Percentiles rank a stretch among this genome's conserved stretches.
These are phyloP conservation scores for Exutisphaerella laricina DNA, from an alignment of 2,329 filamentous ascomycete genomes.

Conservation along the genomic window DNA sequence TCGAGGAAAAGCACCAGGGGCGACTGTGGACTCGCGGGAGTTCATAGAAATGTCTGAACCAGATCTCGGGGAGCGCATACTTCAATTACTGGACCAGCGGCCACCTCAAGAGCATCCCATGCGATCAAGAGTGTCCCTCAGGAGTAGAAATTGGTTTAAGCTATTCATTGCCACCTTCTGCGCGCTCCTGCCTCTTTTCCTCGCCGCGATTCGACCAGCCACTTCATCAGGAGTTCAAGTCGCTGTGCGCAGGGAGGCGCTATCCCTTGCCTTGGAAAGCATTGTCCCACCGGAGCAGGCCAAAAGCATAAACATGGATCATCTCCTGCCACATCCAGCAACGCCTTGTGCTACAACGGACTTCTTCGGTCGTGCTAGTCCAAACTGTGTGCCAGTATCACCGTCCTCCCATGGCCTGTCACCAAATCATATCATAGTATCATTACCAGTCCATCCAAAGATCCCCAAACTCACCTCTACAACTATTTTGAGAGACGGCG, in stretches of 20 bases:
- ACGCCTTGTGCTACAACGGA: constrained; percentile 2
- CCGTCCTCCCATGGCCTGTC: constrained; percentile 13
- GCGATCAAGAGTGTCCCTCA: background rate
- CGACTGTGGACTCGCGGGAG: background rate
- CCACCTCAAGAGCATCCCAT: background rate
- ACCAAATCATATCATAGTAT: constrained; percentile 28
- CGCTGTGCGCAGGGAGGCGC: constrained; percentile 18
- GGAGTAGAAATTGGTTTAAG: constrained; percentile 1
- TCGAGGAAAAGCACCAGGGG: background rate
- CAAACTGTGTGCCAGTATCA: background rate
- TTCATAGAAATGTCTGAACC: background rate
- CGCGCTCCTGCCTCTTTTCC: constrained; percentile 2
- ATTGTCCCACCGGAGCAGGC: constrained; percentile 16
- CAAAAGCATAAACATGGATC: constrained; percentile 23
- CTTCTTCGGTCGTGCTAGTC: constrained; percentile 10
- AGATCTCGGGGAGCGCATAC: background rate
- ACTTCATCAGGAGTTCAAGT: constrained; percentile 4
- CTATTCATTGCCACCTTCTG: constrained; percentile 7
- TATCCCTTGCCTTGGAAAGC: constrained; percentile 16
- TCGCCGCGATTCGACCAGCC: background rate
- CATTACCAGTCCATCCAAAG: constrained; percentile 16
- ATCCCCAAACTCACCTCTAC: constrained; percentile 6
- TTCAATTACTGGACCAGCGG: background rate
- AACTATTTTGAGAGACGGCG: constrained; percentile 8
- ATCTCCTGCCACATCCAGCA: constrained; percentile 22